phyloP scores from a whole-genome alignment of 371 early-diverging fungal species.

The Haplosporangium sp. region DNA sequence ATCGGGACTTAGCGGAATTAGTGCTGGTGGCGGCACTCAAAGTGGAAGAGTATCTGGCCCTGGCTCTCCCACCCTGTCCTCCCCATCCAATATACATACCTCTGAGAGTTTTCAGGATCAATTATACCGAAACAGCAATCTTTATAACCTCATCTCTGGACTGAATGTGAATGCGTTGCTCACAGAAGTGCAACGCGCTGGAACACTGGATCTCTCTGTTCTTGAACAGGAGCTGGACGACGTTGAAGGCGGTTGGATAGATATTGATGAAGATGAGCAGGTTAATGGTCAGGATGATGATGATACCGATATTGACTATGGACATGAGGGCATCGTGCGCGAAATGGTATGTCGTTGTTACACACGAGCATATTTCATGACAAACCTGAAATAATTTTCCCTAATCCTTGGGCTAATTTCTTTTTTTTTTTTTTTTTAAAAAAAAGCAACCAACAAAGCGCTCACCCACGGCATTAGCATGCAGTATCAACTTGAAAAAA shows the following conservation, averaged over 20 bases:
- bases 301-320: constrained; percentile 28
- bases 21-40: constrained; percentile 9
- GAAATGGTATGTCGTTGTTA: constrained; percentile 33
- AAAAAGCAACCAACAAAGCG: constrained; percentile 50
- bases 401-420: neutral
- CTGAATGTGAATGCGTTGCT: constrained; percentile 45
- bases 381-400: neutral
- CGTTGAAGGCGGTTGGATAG: constrained; percentile 55
- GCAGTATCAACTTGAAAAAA: constrained; percentile 50
- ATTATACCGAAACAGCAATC: constrained; percentile 42
- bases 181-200: constrained; percentile 49
- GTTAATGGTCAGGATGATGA: constrained; percentile 10
- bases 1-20: constrained; percentile 32
- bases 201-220: constrained; percentile 42
- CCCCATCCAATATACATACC: neutral
- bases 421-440: too few relatives aligned
- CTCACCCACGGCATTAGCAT: constrained; percentile 50
- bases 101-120: constrained; percentile 33
- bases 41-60: constrained; percentile 1
- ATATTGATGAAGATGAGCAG: constrained; percentile 37
- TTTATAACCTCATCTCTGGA: constrained; percentile 52
- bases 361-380: too few relatives aligned
- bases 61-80: neutral
- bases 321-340: constrained; percentile 37
- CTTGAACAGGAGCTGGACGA: constrained; percentile 49